Base-by-base conservation (phyloP, 1,284 basidiomycete species). In the Trametes hirsuta region DNA sequence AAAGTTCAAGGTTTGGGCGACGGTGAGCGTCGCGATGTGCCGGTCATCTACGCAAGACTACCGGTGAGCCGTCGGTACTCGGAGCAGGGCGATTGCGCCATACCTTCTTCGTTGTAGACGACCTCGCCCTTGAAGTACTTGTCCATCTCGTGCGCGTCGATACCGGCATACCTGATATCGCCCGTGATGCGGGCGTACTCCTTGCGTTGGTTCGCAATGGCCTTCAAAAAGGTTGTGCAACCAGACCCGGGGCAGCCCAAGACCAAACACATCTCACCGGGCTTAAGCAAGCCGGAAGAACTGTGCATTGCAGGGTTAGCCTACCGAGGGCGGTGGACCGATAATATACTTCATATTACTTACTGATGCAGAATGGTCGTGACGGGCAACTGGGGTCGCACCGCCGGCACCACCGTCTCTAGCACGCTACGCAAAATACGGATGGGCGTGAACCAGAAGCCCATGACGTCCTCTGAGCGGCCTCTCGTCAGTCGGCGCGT, bases 231-330 rank as follows among this genome's bases (percentile, higher is more conserved):
- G 0, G 92, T 91, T 0, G 85, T 85, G 71, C 93, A 94, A 18
- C 92, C 93, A 6, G 90, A 82, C 2, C 89, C 90, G n/a, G 93
- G 93, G 51, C 88, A 86, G 6, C 93, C 93, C 4, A 94, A 79
- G 18, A 94, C 91, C 11, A 93, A 75, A 68, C 84, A 84, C 75
- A 76, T 76, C 58, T 76, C 71, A 2, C 75, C 86, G 1, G 86
- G 86, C 68, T 89, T 90, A 40, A 94, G 77, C 21, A 88, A 79
- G 62, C 94, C 93, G 10, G 88, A 88, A 57, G 85, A 88, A 61
- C 88, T 88, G 65, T 74, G 66, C 35, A 72, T 30, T 30, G 69
- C 69, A 55, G 2, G 52, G 64, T 58, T n/a, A 55, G 50, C 35
- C 11, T 14, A 30, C 1, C 47, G 21, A 15, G 4, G 35, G 12